These are phyloP conservation scores for Tremella mesenterica DNA, from an alignment of 768 basidiomycete species.

Conservation along the genomic window DNA sequence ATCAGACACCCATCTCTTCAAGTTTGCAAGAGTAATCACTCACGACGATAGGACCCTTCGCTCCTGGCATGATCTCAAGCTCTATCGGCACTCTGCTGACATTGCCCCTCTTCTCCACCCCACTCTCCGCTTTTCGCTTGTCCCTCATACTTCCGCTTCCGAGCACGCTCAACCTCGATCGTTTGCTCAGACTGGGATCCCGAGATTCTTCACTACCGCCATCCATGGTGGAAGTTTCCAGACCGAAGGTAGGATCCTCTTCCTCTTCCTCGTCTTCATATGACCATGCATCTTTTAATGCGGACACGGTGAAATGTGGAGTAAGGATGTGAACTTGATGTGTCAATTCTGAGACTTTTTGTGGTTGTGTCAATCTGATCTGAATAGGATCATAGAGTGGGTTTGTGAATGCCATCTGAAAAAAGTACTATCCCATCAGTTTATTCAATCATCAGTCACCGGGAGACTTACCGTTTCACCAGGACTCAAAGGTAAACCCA, in stretches of 20 bases:
- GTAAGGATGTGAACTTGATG: conserved; percentile 62
- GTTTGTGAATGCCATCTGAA: conserved; percentile 85
- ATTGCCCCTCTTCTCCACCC: conserved; percentile 83
- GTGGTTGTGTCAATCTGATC: conserved; percentile 64
- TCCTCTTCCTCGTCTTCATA: conserved; percentile 80
- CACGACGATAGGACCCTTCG: conserved; percentile 69
- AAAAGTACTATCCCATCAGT: conserved; percentile 53
- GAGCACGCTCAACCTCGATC: conserved; percentile 19
- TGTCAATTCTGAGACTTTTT: background rate
- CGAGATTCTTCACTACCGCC: conserved; percentile 47
- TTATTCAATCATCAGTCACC: background rate
- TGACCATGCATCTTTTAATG: conserved; percentile 96
- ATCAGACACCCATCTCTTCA: background rate
- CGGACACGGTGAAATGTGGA: conserved; percentile 67
- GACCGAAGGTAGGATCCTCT: conserved; percentile 49
- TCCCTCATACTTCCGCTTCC: conserved; percentile 7
- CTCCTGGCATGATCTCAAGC: conserved; percentile 72
- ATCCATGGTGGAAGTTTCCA: conserved; percentile 36
- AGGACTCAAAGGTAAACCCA: conserved; percentile 13
- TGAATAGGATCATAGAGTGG: conserved; percentile 93
- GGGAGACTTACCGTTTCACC: conserved; percentile 23
- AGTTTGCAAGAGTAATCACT: conserved; percentile 32
- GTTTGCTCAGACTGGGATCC: conserved; percentile 46
- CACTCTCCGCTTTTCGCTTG: conserved; percentile 52
- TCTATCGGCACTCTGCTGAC: conserved; percentile 81